These are phyloP conservation scores for Tagetes patula DNA, from an alignment of 129 eudicot genomes.

Conservation along the genomic window DNA sequence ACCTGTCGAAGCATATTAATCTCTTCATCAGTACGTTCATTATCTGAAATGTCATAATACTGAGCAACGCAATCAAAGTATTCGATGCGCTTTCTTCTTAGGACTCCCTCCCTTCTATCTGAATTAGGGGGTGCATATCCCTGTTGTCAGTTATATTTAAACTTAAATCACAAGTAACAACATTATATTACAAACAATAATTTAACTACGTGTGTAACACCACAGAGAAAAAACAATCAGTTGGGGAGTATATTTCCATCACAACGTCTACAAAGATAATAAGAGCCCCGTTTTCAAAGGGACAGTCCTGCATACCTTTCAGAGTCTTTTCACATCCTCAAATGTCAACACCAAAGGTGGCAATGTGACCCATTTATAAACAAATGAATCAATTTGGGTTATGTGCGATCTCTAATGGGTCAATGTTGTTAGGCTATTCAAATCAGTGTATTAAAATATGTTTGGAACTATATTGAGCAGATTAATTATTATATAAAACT, in stretches of 20 bases:
- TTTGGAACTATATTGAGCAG: background rate
- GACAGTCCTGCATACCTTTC: conserved; percentile 2
- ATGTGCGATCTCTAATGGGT: background rate
- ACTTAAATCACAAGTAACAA: conserved; percentile 41
- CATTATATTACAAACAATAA: conserved; percentile 5
- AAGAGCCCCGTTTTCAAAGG: background rate
- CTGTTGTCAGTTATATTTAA: conserved; percentile 86
- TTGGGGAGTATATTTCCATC: conserved; percentile 10
- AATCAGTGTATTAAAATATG: background rate
- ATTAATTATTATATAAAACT: background rate
- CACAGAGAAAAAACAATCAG: background rate
- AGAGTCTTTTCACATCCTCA: conserved; percentile 9
- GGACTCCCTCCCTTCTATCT: conserved; percentile 99
- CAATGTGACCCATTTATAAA: background rate
- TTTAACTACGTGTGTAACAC: background rate
- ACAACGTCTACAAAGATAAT: conserved; percentile 16
- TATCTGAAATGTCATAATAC: conserved; percentile 84
- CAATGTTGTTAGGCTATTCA: background rate
- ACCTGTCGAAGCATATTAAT: conserved; percentile 98
- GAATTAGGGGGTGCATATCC: conserved; percentile 99
- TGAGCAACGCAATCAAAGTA: conserved; percentile 90
- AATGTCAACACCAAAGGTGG: background rate
- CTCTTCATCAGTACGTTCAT: conserved; percentile 94
- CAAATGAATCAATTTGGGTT: background rate
- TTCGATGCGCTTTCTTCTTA: conserved; percentile 90